Percentiles rank a stretch among this genome's conserved stretches.
Evolutionary conservation across 345 rosid genomes (phyloP).

Genomic region (Eucalyptus cladocalyx): DNA sequence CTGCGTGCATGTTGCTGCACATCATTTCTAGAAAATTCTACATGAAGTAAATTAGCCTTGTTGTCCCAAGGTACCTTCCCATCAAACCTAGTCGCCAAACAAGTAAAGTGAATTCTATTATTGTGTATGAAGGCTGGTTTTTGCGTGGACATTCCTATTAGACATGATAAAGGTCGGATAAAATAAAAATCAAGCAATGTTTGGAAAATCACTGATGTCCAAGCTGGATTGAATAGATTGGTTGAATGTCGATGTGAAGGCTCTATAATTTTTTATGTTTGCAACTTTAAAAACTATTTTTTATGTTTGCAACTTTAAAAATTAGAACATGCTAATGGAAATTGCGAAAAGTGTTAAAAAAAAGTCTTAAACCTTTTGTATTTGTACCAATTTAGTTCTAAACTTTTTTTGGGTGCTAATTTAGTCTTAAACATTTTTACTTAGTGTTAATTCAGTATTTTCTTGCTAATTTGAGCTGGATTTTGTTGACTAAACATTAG

Average conservation of each 20-base stretch:
- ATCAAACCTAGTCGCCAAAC: background rate
- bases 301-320: background rate
- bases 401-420: accelerated
- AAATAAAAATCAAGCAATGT: no score
- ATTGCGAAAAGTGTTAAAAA: no score
- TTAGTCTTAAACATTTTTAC: no score
- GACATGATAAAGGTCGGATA: background rate
- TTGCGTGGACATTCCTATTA: background rate
- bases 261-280: background rate
- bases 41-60: background rate
- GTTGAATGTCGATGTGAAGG: background rate
- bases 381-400: no score
- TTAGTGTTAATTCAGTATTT: no score
- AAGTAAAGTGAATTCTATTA: background rate
- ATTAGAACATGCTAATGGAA: background rate
- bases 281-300: no score
- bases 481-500: accelerated
- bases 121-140: background rate
- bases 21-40: background rate
- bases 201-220: background rate
- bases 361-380: no score
- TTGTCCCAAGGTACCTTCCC: background rate
- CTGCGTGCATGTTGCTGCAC: background rate
- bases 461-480: accelerated
- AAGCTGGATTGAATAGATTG: background rate